Evolutionary conservation across 352 stramenopile genomes (phyloP), one percentile per base, ranked within the genome.

Genomic region (Phytophthora nicotianae): DNA sequence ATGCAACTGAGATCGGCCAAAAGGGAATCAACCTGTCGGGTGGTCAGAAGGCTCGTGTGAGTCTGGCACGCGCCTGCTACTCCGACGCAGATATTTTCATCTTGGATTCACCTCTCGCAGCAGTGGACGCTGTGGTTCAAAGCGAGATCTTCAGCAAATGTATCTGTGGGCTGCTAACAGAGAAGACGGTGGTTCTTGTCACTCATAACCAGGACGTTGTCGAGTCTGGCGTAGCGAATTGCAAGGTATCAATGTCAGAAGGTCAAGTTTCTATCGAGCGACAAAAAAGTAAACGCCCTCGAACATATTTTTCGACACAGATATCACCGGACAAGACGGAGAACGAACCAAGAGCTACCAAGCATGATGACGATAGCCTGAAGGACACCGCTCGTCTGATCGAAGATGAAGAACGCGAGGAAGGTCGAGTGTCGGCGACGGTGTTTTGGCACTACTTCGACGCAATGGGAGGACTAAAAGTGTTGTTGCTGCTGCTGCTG

Each of bases 21-120:
- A 96, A 95, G 52, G 95, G 96, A 5, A 84, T 98, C n/a, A 99
- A 96, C 45, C 66, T 99, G 3, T 96, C 72, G 4, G 95, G 96
- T 5, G 96, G 96, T 6, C 95, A 98, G 72, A 97, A 98, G 63
- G 81, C 80, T 19, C 69, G 86, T 9, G 72, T 94, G 23, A 68
- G 65, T 23, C 50, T 94, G 10, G 86, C 86, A 11, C 77, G 86
- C 6, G 70, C 79, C 14, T 83, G 74, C 46, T 93, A 93, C 54
- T 72, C 71, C 0, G 61, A 87, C 16, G 67, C 79, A 0, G 72
- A 78, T 29, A 16, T 85, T 8, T 93, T 91, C 65, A 58, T 98
- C 10, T 69, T 99, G 9, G 96, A 99, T 67, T 94, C 98, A 60
- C 82, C 90, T 21, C 74, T 99, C 4, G 83, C 79, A 23, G 93